Conservation (phyloP, 2,329 filamentous ascomycete genomes). For the Paecilomyces sp. region DNA sequence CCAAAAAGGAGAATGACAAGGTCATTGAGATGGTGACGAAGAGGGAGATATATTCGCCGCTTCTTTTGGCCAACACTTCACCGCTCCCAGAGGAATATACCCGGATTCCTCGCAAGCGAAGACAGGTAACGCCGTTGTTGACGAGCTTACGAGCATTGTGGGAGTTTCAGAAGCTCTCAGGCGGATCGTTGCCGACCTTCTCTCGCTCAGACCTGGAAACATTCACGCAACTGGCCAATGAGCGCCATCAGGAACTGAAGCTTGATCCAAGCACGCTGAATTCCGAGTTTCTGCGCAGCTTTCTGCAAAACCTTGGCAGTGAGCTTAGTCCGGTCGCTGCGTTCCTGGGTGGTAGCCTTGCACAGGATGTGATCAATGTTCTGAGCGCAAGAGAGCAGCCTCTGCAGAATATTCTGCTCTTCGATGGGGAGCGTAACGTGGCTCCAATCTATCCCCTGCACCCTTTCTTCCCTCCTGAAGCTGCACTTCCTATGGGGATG, state of each 20-base stretch:
- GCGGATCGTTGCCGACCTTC: conserved; percentile 48
- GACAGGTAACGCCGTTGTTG: conserved; percentile 73
- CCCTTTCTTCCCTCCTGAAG: conserved; percentile 47
- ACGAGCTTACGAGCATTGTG: conserved; percentile 84
- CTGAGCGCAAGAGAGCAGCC: conserved; percentile 86
- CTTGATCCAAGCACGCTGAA: conserved; percentile 61
- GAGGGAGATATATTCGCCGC: conserved; percentile 81
- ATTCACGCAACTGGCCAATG: conserved; percentile 71
- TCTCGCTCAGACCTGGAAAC: conserved; percentile 58
- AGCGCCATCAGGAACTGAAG: conserved; percentile 68
- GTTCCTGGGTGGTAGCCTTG: conserved; percentile 80
- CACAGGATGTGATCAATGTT: conserved; percentile 96
- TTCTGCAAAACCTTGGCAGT: conserved; percentile 76
- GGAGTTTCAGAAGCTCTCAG: conserved; percentile 65
- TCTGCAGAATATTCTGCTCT: conserved; percentile 88
- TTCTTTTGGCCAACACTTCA: conserved; percentile 76
- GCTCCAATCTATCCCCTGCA: conserved; percentile 77
- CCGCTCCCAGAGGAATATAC: conserved; percentile 64
- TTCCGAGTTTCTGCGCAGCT: conserved; percentile 69
- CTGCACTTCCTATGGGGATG: conserved; percentile 17
- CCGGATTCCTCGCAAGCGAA: conserved; percentile 59
- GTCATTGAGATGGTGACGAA: conserved; percentile 82
- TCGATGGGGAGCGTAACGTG: conserved; percentile 75
- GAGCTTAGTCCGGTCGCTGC: conserved; percentile 84
- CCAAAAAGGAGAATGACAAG: conserved; percentile 64